phyloP scores from a whole-genome alignment of 1,284 basidiomycete genomes.

The Laetiporus sulphureus region DNA sequence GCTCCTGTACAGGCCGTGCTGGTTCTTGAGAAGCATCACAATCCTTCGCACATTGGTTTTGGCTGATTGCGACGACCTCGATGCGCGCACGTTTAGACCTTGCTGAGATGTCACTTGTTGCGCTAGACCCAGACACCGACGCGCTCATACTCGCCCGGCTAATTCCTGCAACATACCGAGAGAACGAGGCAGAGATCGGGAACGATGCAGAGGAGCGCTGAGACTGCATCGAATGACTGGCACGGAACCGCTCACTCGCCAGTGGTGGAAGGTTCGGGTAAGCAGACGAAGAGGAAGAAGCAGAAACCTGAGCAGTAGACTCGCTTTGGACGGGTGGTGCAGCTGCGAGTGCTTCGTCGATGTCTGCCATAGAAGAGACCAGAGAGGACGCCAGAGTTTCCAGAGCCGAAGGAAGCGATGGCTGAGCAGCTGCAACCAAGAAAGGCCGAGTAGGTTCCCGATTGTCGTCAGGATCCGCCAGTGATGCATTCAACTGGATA shows the following conservation, averaged over 20 bases:
- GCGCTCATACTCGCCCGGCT: not conserved
- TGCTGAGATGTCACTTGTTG: constrained; percentile 4
- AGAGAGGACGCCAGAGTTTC: constrained; percentile 1
- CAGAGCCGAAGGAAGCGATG: constrained; percentile 1
- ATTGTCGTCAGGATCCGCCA: not conserved
- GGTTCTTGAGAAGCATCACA: no score
- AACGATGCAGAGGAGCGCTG: not conserved
- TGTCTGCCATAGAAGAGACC: not conserved
- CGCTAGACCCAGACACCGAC: constrained; percentile 11
- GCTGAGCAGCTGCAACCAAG: not conserved
- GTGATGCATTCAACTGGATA: no score
- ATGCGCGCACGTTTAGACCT: constrained; percentile 11
- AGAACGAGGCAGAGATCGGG: not conserved
- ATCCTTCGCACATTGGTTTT: no score
- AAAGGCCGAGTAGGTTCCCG: not conserved
- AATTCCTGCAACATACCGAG: not conserved
- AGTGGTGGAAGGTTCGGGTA: constrained; percentile 18
- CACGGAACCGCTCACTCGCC: constrained; percentile 21
- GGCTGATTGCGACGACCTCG: constrained; percentile 11
- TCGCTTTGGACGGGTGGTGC: not conserved
- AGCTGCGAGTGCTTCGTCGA: not conserved
- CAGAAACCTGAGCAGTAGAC: not conserved
- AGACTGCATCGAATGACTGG: constrained; percentile 17
- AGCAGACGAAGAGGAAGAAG: not conserved
- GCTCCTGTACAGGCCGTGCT: no score